Percentiles rank a stretch among this genome's conserved stretches.
phyloP scores from a whole-genome alignment of 768 basidiomycete genomes.

The Clitopilus passeckerianus region DNA sequence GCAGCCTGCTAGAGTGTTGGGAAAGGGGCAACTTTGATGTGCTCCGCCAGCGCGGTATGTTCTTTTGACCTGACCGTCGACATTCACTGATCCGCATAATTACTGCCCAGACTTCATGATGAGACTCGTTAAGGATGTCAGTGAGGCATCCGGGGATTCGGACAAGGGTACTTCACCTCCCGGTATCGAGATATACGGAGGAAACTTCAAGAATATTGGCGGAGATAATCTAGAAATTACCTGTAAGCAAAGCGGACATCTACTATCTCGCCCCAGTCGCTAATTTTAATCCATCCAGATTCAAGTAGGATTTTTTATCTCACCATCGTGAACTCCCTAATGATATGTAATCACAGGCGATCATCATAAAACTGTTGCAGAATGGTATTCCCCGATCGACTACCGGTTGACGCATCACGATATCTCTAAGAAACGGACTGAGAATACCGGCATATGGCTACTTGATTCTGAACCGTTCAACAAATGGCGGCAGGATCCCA shows the following conservation, averaged over 20 bases:
- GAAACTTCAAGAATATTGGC: no score
- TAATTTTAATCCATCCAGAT: not conserved
- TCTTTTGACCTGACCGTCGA: not conserved
- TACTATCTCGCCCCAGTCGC: no score
- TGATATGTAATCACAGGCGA: slow-evolving; percentile 2
- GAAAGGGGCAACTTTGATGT: not conserved
- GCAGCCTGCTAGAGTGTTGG: not conserved
- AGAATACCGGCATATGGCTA: not conserved
- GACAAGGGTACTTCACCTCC: no score
- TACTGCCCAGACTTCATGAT: no score
- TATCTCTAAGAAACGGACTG: not conserved
- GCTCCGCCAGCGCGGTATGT: not conserved
- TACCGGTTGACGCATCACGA: not conserved
- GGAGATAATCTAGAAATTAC: no score
- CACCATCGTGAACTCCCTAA: not conserved
- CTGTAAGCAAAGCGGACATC: no score
- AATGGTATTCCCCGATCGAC: not conserved
- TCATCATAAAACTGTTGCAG: slow-evolving; percentile 1
- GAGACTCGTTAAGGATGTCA: no score
- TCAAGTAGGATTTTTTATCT: not conserved
- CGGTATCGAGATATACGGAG: no score
- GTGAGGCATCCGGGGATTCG: no score
- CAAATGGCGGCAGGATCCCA: not conserved
- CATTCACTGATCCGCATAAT: no score
- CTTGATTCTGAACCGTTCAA: not conserved